Conservation (phyloP, 495 filamentous ascomycete species). For the Podospora pseudopauciseta region DNA sequence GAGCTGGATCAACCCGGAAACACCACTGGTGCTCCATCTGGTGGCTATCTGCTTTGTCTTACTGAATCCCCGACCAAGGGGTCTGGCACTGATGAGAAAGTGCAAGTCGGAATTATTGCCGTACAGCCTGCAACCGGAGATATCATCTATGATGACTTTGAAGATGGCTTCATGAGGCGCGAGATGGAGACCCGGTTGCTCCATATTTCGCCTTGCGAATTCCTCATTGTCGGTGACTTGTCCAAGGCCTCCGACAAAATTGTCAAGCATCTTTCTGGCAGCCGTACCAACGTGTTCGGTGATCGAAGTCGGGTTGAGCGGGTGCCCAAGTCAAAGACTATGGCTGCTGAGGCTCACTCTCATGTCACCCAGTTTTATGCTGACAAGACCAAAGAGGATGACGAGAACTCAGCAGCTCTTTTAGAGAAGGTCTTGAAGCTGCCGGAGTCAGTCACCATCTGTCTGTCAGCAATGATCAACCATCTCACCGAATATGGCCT, state of each 20-base stretch:
- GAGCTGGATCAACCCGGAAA: conserved; percentile 59
- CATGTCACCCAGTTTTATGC: conserved; percentile 96
- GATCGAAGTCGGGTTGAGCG: conserved; percentile 83
- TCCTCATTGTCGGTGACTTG: conserved; percentile 89
- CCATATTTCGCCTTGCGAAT: conserved; percentile 94
- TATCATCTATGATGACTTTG: conserved; percentile 93
- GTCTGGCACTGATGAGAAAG: conserved; percentile 86
- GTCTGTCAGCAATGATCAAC: conserved; percentile 93
- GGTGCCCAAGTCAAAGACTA: conserved; percentile 71
- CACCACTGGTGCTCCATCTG: conserved; percentile 60
- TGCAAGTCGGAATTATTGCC: conserved; percentile 87
- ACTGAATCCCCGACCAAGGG: conserved; percentile 86
- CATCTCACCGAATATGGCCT: conserved; percentile 91
- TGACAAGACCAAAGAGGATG: conserved; percentile 65
- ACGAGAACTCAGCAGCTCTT: conserved; percentile 52
- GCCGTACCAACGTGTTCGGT: conserved; percentile 84
- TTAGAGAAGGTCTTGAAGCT: conserved; percentile 84
- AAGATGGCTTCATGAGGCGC: conserved; percentile 96
- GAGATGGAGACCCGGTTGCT: conserved; percentile 92
- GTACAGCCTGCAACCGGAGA: conserved; percentile 96
- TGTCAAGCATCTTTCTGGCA: conserved; percentile 82
- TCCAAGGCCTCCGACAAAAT: conserved; percentile 94
- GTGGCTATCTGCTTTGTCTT: conserved; percentile 88
- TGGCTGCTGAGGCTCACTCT: conserved; percentile 77
- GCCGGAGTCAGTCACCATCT: conserved; percentile 81